These are phyloP conservation scores for Crithidia mellificae DNA, from an alignment of 208 protist genomes.

Conservation along the genomic window DNA sequence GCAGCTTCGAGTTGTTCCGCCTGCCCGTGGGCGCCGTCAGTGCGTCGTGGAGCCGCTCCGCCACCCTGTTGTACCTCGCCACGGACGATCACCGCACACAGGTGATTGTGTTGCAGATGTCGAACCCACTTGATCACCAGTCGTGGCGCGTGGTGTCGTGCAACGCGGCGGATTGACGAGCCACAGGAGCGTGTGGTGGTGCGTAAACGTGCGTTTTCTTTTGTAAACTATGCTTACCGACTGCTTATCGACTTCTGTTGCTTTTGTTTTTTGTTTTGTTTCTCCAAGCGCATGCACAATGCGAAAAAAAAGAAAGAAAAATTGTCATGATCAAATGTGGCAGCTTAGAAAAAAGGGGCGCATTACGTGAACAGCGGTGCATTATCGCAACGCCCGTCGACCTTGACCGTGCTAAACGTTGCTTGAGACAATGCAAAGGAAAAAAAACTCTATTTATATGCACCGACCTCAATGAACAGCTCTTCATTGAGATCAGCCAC, in stretches of 20 bases:
- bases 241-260: not conserved
- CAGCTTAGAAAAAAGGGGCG: no score
- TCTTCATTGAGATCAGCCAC: no score
- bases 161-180: conserved; percentile 16
- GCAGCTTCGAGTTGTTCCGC: conserved; percentile 70
- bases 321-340: no score
- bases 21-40: conserved; percentile 66
- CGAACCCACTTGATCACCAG: conserved; percentile 76
- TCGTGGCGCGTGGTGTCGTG: conserved; percentile 69
- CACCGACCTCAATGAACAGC: no score
- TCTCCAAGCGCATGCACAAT: no score
- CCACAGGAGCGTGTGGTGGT: not conserved
- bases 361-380: no score
- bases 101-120: conserved; percentile 72
- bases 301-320: no score
- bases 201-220: not conserved
- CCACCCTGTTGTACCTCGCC: conserved; percentile 73
- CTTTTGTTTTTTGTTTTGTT: not conserved
- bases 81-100: conserved; percentile 52
- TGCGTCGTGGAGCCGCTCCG: conserved; percentile 79
- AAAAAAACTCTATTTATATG: no score
- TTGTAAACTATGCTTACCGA: not conserved
- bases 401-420: no score
- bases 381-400: no score
- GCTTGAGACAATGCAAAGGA: no score